Conservation (phyloP, 345 rosid genomes). For the Ceriops zippeliana region DNA sequence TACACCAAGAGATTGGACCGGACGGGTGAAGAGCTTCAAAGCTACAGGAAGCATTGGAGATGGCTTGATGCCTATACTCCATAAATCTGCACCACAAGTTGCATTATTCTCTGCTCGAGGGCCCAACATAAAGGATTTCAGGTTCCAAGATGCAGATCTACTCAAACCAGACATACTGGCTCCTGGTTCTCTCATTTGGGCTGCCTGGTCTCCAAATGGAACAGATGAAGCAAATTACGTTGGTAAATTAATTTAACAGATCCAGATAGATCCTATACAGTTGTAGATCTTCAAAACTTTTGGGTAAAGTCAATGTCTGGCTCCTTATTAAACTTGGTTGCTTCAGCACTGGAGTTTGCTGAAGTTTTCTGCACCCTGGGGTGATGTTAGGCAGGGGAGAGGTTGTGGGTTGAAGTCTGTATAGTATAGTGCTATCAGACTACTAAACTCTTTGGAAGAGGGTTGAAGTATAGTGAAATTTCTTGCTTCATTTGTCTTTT, state of each 20-base stretch:
- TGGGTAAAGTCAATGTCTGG: not conserved
- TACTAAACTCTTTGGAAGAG: not conserved
- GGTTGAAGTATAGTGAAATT: not conserved
- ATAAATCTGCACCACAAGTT: constrained; percentile 98
- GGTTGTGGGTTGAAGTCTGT: not conserved
- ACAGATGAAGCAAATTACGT: constrained; percentile 85
- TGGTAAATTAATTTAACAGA: constrained; percentile 42
- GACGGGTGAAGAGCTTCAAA: constrained; percentile 81
- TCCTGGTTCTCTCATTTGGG: constrained; percentile 97
- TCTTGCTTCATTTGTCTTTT: too few relatives aligned
- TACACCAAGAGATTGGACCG: constrained; percentile 95
- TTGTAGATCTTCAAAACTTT: not conserved
- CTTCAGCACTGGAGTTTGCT: not conserved
- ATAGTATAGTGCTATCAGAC: not conserved
- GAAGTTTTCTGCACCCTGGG: not conserved
- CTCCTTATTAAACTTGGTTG: not conserved
- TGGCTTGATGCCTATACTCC: constrained; percentile 86
- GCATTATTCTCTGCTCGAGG: constrained; percentile 96
- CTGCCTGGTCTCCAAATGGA: constrained; percentile 99
- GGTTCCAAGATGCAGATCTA: constrained; percentile 95
- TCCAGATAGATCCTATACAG: not conserved
- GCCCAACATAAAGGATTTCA: constrained; percentile 90
- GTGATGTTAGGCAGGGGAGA: not conserved
- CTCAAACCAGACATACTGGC: constrained; percentile 98
- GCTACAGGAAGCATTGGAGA: constrained; percentile 89